phyloP scores from a whole-genome alignment of 371 early-diverging fungal species.

The Apophysomyces variabilis region DNA sequence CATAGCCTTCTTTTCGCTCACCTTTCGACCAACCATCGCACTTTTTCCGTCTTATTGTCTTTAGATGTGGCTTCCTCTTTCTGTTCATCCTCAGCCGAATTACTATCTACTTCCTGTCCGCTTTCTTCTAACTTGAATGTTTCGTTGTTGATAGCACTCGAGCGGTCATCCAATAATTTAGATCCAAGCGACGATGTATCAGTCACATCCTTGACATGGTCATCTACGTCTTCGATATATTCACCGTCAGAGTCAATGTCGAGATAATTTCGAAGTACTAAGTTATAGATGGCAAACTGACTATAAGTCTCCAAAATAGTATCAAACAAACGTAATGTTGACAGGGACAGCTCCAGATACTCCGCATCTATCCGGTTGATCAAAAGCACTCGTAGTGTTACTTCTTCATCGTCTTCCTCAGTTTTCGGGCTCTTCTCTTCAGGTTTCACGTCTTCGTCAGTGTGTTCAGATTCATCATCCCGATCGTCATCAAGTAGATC shows the following conservation, averaged over 20 bases:
- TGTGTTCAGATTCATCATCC: slow-evolving; percentile 27
- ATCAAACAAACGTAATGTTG: slow-evolving; percentile 66
- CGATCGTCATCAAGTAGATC: slow-evolving; percentile 44
- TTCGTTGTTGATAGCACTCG: slow-evolving; percentile 21
- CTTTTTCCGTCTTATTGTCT: slow-evolving; percentile 48
- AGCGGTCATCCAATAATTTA: slow-evolving; percentile 40
- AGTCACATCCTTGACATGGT: slow-evolving; percentile 26
- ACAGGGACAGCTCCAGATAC: slow-evolving; percentile 52
- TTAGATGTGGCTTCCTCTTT: slow-evolving; percentile 16
- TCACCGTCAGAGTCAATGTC: slow-evolving; percentile 51
- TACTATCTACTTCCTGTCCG: slow-evolving; percentile 16
- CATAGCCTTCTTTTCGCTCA: slow-evolving; percentile 14
- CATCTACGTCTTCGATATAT: slow-evolving; percentile 37
- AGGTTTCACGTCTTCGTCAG: slow-evolving; percentile 19
- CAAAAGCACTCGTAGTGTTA: slow-evolving; percentile 41
- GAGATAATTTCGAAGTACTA: slow-evolving; percentile 65
- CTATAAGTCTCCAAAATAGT: slow-evolving; percentile 66
- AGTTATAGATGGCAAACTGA: slow-evolving; percentile 66
- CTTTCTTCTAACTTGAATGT: neutral
- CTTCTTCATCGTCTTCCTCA: slow-evolving; percentile 28
- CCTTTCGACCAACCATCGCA: slow-evolving; percentile 59
- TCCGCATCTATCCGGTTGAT: slow-evolving; percentile 52
- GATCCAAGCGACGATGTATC: slow-evolving; percentile 47
- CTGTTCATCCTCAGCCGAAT: slow-evolving; percentile 17
- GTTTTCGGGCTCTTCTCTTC: slow-evolving; percentile 16